A percentile compares a stretch with the other conserved stretches of the same genome.
phyloP scores from a whole-genome alignment of 78 protist genomes.

The Acrasis kona region DNA sequence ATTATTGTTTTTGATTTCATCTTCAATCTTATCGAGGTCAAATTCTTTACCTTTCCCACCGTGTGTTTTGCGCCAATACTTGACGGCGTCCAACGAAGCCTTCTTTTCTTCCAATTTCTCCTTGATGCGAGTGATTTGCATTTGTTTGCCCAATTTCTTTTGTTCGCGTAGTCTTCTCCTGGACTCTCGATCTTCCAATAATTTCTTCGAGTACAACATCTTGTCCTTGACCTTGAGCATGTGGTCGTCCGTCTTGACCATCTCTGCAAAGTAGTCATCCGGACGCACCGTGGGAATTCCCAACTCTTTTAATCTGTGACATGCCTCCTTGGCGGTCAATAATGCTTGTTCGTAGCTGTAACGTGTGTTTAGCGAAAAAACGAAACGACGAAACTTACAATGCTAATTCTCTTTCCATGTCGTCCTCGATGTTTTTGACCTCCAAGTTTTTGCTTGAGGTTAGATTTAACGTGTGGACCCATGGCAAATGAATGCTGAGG shows the following conservation, averaged over 20 bases:
- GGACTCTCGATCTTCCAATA: neutral
- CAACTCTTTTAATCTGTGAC: neutral
- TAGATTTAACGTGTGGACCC: neutral
- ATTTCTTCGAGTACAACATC: neutral
- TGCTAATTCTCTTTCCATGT: neutral
- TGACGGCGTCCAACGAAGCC: neutral
- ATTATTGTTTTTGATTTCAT: too few species aligned
- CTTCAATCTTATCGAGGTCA: neutral
- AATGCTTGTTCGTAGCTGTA: neutral
- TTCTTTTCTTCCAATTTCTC: neutral
- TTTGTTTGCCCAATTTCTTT: conserved; percentile 2
- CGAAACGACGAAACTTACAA: neutral
- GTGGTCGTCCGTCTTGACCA: conserved; percentile 28
- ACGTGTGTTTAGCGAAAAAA: neutral
- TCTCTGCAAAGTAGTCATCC: conserved; percentile 45
- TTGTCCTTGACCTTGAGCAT: neutral
- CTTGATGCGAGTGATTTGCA: neutral
- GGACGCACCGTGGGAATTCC: conserved; percentile 11
- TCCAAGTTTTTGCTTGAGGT: neutral
- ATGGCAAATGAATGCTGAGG: neutral
- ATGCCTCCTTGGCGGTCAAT: neutral
- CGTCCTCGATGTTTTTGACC: neutral
- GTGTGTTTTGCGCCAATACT: neutral
- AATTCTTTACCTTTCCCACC: neutral
- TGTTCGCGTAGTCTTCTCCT: neutral